phyloP scores from a whole-genome alignment of 305 asterid species.

The Fraxinus velutina region DNA sequence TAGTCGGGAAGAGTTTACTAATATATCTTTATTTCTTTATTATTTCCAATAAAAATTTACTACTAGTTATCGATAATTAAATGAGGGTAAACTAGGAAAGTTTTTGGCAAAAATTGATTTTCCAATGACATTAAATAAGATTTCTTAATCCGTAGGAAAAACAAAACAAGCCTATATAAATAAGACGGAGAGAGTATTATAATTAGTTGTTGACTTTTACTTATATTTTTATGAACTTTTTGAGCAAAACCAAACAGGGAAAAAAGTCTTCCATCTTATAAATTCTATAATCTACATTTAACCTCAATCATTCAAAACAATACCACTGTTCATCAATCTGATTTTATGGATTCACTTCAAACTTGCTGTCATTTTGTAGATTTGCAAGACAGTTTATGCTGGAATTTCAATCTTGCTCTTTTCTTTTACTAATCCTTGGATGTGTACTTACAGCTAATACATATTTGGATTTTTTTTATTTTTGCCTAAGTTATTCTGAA shows the following conservation, averaged over 20 bases:
- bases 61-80: too few relatives aligned
- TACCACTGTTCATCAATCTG: not conserved
- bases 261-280: not conserved
- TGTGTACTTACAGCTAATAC: not conserved
- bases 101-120: too few relatives aligned
- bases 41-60: too few relatives aligned
- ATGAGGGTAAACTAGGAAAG: too few relatives aligned
- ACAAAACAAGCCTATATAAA: too few relatives aligned
- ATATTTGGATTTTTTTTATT: too few relatives aligned
- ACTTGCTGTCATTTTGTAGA: not conserved
- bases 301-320: not conserved
- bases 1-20: not conserved
- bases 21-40: too few relatives aligned
- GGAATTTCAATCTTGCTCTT: not conserved
- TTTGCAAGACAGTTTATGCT: not conserved
- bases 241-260: not conserved
- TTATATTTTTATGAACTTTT: not conserved
- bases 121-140: too few relatives aligned
- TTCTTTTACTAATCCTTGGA: not conserved
- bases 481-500: not conserved
- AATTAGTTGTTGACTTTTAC: not conserved
- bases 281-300: not conserved
- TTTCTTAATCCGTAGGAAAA: too few relatives aligned
- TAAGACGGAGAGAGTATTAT: not conserved
- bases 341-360: not conserved